Evolutionary conservation across 2,329 filamentous ascomycete species (phyloP), one percentile per base, ranked within the genome.

Genomic region (Colletotrichum sojae): DNA sequence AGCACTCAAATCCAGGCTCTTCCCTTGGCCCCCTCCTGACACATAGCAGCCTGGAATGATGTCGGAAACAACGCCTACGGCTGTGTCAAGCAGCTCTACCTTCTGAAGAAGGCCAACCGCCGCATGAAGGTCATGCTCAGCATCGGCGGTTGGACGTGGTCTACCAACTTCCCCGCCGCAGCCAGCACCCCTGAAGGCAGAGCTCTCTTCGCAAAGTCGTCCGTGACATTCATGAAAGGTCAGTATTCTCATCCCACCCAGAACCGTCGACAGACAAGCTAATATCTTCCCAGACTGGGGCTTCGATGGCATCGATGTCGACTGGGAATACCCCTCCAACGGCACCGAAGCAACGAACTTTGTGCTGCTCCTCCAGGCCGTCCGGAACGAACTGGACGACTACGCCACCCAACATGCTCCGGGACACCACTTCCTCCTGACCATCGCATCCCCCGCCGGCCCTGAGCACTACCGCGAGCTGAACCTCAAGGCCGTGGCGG

Each of bases 61-160:
- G 49, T 69, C 18, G 66, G 66, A 2, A 69, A 51, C 5, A 96
- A 97, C 76, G 88, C 92, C 54, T 96, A 95, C 73, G 94, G 94
- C 46, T 92, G 90, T 76, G 79, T 94, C 61, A 96, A 96, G 81
- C 93, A 97, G 75, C 83, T 97, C 1, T 94, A 88, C 77, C 81
- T 93, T 8, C 83, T 94, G 51, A 97, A 97, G 82, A 90, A 95
- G 78, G 79, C 85, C 66, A 91, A 97, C 78, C 90, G 94, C 16
- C 88, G 93, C 54, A 79, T 97, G 62, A 97, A 97, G 77, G 85
- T 92, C 1, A 83, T 97, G 22, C 86, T 97, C 4, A 93, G 89
- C 55, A 94, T 97, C 72, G 94, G 94, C 55, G 94, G 94, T 36
- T 97, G 92, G 92, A 94, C 92, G 0, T 96, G 93, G 80, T 94